Percentiles rank a stretch among this genome's conserved stretches.
These are phyloP conservation scores for Dendryphion nanum DNA, from an alignment of 2,329 filamentous ascomycete genomes.

Conservation along the genomic window DNA sequence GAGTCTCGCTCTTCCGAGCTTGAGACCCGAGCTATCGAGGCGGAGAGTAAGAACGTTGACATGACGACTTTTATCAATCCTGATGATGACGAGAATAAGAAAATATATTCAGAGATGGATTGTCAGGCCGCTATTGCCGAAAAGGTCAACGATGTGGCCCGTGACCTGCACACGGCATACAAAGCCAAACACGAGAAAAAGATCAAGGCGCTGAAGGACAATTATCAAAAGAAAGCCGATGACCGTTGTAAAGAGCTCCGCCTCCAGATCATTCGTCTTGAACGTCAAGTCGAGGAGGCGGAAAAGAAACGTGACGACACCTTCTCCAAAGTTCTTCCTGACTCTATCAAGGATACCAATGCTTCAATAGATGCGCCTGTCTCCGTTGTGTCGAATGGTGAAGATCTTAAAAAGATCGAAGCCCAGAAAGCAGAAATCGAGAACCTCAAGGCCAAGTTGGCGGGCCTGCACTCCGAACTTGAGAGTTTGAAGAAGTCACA, in stretches of 20 bases:
- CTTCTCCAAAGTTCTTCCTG: slow-evolving; percentile 54
- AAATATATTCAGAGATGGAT: slow-evolving; percentile 42
- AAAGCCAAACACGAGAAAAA: slow-evolving; percentile 98
- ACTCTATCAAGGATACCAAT: slow-evolving; percentile 9
- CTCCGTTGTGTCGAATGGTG: slow-evolving; percentile 19
- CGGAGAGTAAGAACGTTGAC: slow-evolving; percentile 70
- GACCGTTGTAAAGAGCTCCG: slow-evolving; percentile 83
- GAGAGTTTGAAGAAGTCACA: slow-evolving; percentile 69
- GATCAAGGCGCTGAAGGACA: slow-evolving; percentile 80
- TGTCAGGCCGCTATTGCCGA: slow-evolving; percentile 74
- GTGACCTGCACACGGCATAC: slow-evolving; percentile 89
- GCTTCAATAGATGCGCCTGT: slow-evolving; percentile 3
- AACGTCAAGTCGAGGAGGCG: slow-evolving; percentile 73
- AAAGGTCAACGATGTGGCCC: slow-evolving; percentile 70
- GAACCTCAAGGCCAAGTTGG: slow-evolving; percentile 70
- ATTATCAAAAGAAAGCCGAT: slow-evolving; percentile 83
- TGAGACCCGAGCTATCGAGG: slow-evolving; percentile 43
- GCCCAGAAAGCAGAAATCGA: slow-evolving; percentile 66
- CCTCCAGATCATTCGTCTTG: slow-evolving; percentile 64
- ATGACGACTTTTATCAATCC: slow-evolving; percentile 57
- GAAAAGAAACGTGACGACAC: slow-evolving; percentile 64
- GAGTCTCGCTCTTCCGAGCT: slow-evolving; percentile 75
- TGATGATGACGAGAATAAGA: slow-evolving; percentile 36
- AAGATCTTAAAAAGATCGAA: slow-evolving; percentile 54
- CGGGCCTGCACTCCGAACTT: slow-evolving; percentile 72